Evolutionary conservation across 73 alveolate species (phyloP).

Genomic region (Tetrahymena borealis): DNA sequence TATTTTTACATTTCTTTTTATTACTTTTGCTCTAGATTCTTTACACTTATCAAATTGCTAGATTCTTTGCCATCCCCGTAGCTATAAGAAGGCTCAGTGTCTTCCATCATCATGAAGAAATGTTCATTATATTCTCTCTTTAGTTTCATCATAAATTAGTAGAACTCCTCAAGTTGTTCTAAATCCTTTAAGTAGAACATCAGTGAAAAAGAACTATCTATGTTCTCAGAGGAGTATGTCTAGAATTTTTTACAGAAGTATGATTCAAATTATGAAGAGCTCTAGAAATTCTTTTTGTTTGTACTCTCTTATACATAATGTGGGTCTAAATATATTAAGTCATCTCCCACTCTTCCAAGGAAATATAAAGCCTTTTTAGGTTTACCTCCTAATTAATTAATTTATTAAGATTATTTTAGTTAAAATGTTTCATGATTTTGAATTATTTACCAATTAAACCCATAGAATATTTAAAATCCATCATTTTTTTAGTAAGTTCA

Average conservation of each 20-base stretch:
- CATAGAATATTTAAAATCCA: slow-evolving; percentile 24
- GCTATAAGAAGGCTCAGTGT: neutral
- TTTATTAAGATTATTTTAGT: neutral
- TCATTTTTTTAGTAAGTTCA: slow-evolving; percentile 4
- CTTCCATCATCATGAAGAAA: neutral
- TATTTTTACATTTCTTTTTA: neutral
- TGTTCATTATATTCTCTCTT: neutral
- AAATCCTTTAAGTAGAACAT: neutral
- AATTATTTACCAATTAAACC: slow-evolving; percentile 25
- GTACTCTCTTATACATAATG: slow-evolving; percentile 36
- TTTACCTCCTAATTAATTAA: neutral
- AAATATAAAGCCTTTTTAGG: slow-evolving; percentile 36
- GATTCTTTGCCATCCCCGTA: neutral
- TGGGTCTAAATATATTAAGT: slow-evolving; percentile 41
- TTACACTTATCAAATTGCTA: neutral
- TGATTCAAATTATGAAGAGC: neutral
- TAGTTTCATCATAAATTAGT: neutral
- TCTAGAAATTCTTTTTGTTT: neutral
- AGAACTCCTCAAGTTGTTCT: neutral
- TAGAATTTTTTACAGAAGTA: neutral
- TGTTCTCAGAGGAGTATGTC: neutral
- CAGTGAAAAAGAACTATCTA: neutral
- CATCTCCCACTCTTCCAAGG: slow-evolving; percentile 30
- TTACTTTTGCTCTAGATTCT: neutral
- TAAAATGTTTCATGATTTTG: neutral